A percentile compares a stretch with the other conserved stretches of the same genome.
Conservation (phyloP, 176 grass and related monocot genomes). For the Oryza glaberrima region DNA sequence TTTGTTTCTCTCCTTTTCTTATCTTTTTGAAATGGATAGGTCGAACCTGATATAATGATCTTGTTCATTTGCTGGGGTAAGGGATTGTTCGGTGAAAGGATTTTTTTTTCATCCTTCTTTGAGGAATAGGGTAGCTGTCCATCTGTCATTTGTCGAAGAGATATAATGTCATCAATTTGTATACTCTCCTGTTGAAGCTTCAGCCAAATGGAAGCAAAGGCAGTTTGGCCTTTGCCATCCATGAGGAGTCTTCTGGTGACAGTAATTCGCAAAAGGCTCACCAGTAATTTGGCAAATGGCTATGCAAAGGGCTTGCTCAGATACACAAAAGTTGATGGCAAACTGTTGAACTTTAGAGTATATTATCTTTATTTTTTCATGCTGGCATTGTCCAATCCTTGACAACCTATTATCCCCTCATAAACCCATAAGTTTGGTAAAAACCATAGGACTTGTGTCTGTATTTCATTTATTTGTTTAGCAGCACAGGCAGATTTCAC, state of each 20-base stretch:
- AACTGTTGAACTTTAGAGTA: no score
- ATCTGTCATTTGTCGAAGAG: conserved; percentile 8
- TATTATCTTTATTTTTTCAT: neutral
- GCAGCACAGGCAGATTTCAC: neutral
- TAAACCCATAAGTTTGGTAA: neutral
- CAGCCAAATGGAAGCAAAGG: conserved; percentile 26
- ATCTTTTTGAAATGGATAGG: no score
- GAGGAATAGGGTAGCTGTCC: neutral
- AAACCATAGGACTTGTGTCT: neutral
- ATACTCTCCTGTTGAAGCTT: neutral
- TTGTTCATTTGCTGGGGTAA: neutral
- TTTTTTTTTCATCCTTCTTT: neutral
- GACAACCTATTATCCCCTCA: neutral
- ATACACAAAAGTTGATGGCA: no score
- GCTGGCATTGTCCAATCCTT: neutral
- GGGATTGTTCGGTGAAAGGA: neutral
- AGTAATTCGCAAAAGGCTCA: conserved; percentile 6
- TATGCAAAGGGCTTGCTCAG: neutral
- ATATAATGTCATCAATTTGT: conserved; percentile 5
- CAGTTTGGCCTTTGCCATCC: conserved; percentile 23
- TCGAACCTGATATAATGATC: no score
- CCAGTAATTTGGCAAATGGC: neutral
- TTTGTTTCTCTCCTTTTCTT: no score
- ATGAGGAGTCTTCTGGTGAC: neutral
- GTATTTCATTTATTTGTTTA: neutral